Evolutionary conservation across 805 yeast species (phyloP), one percentile per base, ranked within the genome.

Genomic region (Saturnispora ahearnii): DNA sequence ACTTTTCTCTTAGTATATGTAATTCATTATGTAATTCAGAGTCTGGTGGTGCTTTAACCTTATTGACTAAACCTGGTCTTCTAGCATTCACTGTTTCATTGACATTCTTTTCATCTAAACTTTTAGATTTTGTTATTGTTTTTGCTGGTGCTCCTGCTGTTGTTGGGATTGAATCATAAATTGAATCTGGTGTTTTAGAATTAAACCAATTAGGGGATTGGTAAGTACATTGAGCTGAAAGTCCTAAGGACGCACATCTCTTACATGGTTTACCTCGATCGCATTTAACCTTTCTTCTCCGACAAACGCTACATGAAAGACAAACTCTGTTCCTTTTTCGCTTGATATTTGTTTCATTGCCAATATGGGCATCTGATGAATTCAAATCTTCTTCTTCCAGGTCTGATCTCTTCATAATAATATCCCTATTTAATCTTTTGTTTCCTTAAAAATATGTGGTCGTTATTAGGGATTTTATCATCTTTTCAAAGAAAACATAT

Each of bases 211-310:
- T 46, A 4, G 66, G 64, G 26, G 61, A 65, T 33, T 64, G 62
- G 41, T 65, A 66, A 7, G 54, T 51, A 41, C 68, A 62, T 9
- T 64, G 56, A 48, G 64, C 62, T 2, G 61, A 55, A 1, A 65
- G 58, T 36, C 61, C 59, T 49, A 65, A 64, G 32, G 59, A 60
- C 34, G 54, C 59, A 54, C 71, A 67, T 7, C 64, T 65, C 18
- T 59, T 57, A 51, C 71, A 67, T 1, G 71, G 71, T 50, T 63
- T 59, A 10, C 59, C 61, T 22, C 70, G 59, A 46, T 67, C 71
- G 51, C 71, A 67, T 67, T 74, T 74, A 41, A 73, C 74, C 56
- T 76, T 76, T 38, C 75, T 64, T 55, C 64, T 67, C 21, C 76
- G 67, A 54, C 79, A 76, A 41, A 70, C 70, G 31, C 69, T 71